Conservation (phyloP, 495 filamentous ascomycete species). For the Penicillium egyptiacum region DNA sequence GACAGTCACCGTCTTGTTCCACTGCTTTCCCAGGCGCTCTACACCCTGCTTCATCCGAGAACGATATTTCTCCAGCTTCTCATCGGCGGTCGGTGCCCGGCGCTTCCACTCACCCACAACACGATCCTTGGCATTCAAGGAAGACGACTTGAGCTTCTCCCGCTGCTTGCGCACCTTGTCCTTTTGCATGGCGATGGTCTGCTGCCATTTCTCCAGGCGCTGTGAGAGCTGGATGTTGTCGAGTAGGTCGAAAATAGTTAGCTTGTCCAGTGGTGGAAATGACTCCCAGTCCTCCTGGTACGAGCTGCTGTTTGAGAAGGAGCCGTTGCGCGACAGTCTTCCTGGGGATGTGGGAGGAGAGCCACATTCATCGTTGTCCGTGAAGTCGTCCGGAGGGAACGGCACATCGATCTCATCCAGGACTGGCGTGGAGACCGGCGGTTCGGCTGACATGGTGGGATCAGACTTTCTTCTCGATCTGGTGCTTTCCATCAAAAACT, state of each 20-base stretch:
- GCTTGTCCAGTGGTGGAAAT: constrained; percentile 83
- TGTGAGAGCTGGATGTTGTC: constrained; percentile 91
- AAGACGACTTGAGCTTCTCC: constrained; percentile 65
- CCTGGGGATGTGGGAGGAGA: constrained; percentile 40
- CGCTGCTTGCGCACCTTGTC: constrained; percentile 81
- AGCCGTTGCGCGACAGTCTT: constrained; percentile 64
- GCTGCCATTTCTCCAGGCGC: constrained; percentile 84
- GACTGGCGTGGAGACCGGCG: constrained; percentile 30
- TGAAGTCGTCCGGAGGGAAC: constrained; percentile 25
- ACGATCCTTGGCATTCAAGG: constrained; percentile 60
- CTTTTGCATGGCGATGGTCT: constrained; percentile 72
- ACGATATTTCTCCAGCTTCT: constrained; percentile 88
- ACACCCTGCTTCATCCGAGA: constrained; percentile 82
- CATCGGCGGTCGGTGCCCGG: constrained; percentile 79
- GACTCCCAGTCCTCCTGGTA: constrained; percentile 89
- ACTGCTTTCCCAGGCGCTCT: constrained; percentile 79
- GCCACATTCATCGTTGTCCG: constrained; percentile 37
- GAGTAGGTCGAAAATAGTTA: constrained; percentile 88
- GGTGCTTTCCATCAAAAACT: constrained; percentile 43
- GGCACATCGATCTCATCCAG: constrained; percentile 26
- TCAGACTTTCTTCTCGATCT: constrained; percentile 32
- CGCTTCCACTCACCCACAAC: constrained; percentile 87
- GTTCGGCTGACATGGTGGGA: constrained; percentile 24
- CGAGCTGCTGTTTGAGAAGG: constrained; percentile 74
- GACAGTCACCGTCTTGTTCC: constrained; percentile 85